These are phyloP conservation scores for Hyphodiscus sp. DNA, from an alignment of 2,329 filamentous ascomycete genomes.

Conservation along the genomic window DNA sequence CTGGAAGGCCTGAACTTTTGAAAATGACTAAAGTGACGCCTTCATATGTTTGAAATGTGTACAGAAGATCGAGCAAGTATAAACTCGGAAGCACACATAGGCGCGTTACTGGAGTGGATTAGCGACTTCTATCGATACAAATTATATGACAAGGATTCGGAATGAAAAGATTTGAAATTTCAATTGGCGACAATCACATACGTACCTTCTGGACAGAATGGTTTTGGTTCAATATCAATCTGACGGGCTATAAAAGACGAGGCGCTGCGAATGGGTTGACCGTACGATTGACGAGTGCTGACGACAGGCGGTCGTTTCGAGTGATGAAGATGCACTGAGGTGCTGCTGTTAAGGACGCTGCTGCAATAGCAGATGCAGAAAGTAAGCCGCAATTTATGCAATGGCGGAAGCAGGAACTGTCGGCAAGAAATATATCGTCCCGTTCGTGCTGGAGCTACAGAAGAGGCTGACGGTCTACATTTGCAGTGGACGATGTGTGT, in stretches of 20 bases:
- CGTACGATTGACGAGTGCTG: not conserved
- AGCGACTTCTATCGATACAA: slow-evolving; percentile 9
- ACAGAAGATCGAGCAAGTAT: not conserved
- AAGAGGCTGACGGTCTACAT: not conserved
- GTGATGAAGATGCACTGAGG: not conserved
- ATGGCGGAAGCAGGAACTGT: not conserved
- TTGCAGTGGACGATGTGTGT: not conserved
- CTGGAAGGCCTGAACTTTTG: not conserved
- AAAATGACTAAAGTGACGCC: not conserved
- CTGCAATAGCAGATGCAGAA: not conserved
- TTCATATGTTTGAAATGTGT: not conserved
- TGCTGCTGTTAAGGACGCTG: not conserved
- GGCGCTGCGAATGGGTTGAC: not conserved
- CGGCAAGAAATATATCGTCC: not conserved
- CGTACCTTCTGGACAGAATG: too few relatives aligned
- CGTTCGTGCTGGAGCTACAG: not conserved
- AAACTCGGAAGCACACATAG: slow-evolving; percentile 3
- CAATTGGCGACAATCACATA: too few relatives aligned
- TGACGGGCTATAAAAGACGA: not conserved
- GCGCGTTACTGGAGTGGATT: slow-evolving; percentile 8
- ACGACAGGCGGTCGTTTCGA: not conserved
- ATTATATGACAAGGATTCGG: slow-evolving; percentile 3
- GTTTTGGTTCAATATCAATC: not conserved
- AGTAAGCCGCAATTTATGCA: slow-evolving; percentile 2
- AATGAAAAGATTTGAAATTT: too few relatives aligned